Evolutionary conservation across 1,284 basidiomycete species (phyloP).

Genomic region (Inonotus obliquus): DNA sequence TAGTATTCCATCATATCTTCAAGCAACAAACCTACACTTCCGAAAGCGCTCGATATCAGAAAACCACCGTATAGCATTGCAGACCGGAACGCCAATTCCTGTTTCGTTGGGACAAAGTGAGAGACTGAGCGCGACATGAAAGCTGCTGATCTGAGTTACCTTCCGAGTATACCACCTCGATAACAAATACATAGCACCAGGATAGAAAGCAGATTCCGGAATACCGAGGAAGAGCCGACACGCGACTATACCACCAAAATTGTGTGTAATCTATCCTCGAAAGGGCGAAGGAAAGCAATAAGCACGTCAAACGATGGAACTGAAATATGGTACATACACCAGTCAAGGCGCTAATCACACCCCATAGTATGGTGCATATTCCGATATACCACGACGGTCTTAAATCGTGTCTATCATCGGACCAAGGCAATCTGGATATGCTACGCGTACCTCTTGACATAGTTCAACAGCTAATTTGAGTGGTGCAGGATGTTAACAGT

Average conservation of each 20-base stretch:
- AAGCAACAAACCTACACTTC: slow-evolving; percentile 23
- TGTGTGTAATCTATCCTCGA: slow-evolving; percentile 21
- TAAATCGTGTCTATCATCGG: slow-evolving; percentile 21
- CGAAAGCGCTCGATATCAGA: slow-evolving; percentile 42
- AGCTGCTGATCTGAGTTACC: slow-evolving; percentile 4
- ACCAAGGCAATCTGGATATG: not conserved
- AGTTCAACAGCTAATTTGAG: slow-evolving; percentile 42
- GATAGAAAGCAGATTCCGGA: slow-evolving; percentile 24
- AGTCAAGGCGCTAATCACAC: slow-evolving; percentile 23
- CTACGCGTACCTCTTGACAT: slow-evolving; percentile 39
- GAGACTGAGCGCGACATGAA: not conserved
- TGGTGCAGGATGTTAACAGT: not conserved
- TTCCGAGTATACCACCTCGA: slow-evolving; percentile 24
- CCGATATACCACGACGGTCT: slow-evolving; percentile 26
- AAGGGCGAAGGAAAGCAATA: not conserved
- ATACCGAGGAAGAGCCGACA: slow-evolving; percentile 26
- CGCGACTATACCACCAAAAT: slow-evolving; percentile 23
- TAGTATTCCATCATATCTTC: slow-evolving; percentile 14
- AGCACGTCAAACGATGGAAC: not conserved
- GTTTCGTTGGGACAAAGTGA: too few relatives aligned
- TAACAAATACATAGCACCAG: slow-evolving; percentile 22
- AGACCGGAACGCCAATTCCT: slow-evolving; percentile 32
- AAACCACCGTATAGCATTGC: slow-evolving; percentile 37
- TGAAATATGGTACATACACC: slow-evolving; percentile 11
- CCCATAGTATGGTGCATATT: slow-evolving; percentile 24